Base-by-base conservation (phyloP, 2,329 filamentous ascomycete genomes). In the Penicillium sp. region DNA sequence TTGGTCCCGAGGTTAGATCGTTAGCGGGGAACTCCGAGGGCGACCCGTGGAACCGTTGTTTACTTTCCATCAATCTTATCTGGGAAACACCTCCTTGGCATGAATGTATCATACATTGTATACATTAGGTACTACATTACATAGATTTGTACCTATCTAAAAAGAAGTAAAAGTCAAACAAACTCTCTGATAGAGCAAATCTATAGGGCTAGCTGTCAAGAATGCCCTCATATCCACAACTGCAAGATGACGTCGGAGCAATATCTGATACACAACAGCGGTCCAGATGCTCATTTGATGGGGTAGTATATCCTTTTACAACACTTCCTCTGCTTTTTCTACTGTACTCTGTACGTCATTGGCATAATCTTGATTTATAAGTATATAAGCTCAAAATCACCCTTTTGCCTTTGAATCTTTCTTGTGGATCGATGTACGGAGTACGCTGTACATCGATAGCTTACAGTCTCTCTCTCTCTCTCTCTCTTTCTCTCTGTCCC, bases 191-290 rank as follows among this genome's bases (percentile, higher is more conserved):
- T 16, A 18, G 10, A 2, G 4, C 29, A 35, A 35, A 23, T 19
- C 18, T 34, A 39, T 42, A 51, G 47, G 47, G 52, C 44, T 53
- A n/a, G 2, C 19, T n/a, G 11, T 47, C 19, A 23, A n/a, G 19
- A 23, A 7, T 39, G 41, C 32, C 48, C 38, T 42, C 16, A 13
- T 32, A 32, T 30, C 48, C n/a, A 47, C 29, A 18, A 40, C 35
- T 55, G 58, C 58, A 52, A 13, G 43, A 60, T 60, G 58, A 60
- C 58, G 58, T 60, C 47, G 56, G 47, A 42, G 11, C 16, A 26
- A 42, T 43, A 29, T 39, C 7, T 16, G 14, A 46, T 14, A 49
- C 27, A 48, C 48, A 13, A 41, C 46, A 46, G 32, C 7, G 23
- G 23, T 40, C 41, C 19, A 27, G 3, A 39, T 35, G 32, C 35